Evolutionary conservation across 164 flowering plant genomes (phyloP), one percentile per base, ranked within the genome.

Genomic region (Liquidambar formosana): DNA sequence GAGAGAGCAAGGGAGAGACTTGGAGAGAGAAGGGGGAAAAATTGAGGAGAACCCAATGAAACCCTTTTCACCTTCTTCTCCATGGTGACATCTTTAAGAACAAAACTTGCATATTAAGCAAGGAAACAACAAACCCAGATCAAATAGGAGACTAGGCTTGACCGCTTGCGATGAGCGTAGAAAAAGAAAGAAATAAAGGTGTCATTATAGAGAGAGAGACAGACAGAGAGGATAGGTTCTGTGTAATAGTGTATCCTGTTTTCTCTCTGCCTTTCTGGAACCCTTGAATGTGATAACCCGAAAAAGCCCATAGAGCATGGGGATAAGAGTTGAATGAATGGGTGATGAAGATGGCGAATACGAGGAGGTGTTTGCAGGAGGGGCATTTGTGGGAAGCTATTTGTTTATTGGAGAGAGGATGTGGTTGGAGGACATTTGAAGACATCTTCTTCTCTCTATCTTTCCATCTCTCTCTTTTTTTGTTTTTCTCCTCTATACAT

Each of bases 61-160:
- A 25, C 57, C 72, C 69, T 41, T 63, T 57, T 61, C 70, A 33
- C 41, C 41, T 33, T 46, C 63, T 52, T 63, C 64, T 47, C 21
- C 11, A 26, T 51, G 41, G 10, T 51, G 4, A 25, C 59, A 13
- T 10, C 4, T 19, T 19, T 1, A 33, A 19, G 18, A 27, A 4
- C 56, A 58, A 23, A 61, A 61, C 72, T 61, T 21, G 33, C 25
- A 44, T 0, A 5, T 21, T 21, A 19, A 15, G 22, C 11, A 28
- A 74, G 13, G 18, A 19, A n/a, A 38, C 41, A 53, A 28, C 25
- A 60, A 75, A 23, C 61, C 21, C 46, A 66, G 66, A 43, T 61
- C 66, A 64, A 71, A 41, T 16, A 38, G 44, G 58, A 48, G 22
- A 68, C 2, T 48, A 68, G 65, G 65, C n/a, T 28, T 64, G 14